Percentiles rank a stretch among this genome's conserved stretches.
phyloP scores from a whole-genome alignment of 345 rosid species.

The Theobroma cacao region DNA sequence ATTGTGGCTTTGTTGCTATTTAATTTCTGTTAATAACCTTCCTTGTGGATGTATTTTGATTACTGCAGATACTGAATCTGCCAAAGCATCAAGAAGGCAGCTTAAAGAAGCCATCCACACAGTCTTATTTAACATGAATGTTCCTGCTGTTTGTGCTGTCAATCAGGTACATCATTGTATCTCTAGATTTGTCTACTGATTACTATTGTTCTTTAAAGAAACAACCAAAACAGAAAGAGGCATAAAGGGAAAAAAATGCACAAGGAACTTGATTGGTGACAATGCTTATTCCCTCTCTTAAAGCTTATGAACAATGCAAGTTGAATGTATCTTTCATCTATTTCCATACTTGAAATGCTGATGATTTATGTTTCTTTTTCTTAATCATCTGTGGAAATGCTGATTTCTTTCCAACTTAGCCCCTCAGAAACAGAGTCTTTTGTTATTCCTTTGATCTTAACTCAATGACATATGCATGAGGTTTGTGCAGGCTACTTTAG shows the following conservation, averaged over 20 bases:
- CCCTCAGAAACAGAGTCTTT: not conserved
- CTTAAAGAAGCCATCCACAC: slow-evolving; percentile 74
- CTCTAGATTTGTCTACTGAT: slow-evolving; percentile 6
- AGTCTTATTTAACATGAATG: slow-evolving; percentile 85
- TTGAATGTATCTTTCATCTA: not conserved
- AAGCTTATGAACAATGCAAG: not conserved
- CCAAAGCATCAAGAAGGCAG: slow-evolving; percentile 88
- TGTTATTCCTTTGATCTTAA: not conserved
- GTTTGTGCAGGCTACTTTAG: slow-evolving; percentile 70
- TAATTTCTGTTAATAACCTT: not conserved
- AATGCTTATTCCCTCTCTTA: not conserved
- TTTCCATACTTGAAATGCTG: not conserved
- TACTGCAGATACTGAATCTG: slow-evolving; percentile 76
- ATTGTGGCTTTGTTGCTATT: not conserved
- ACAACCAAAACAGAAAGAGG: not conserved
- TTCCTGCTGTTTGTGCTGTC: slow-evolving; percentile 86
- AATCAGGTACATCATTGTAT: slow-evolving; percentile 55
- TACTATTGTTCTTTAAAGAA: slow-evolving; percentile 1
- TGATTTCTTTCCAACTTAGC: not conserved
- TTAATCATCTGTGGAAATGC: not conserved
- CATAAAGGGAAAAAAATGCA: not conserved
- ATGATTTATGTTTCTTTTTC: not conserved
- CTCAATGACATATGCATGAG: slow-evolving; percentile 11
- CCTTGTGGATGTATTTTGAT: not conserved
- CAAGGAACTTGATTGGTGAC: not conserved